Percentiles rank a stretch among this genome's conserved stretches.
phyloP scores from a whole-genome alignment of 495 filamentous ascomycete genomes.

The Aeminium ludgeri region DNA sequence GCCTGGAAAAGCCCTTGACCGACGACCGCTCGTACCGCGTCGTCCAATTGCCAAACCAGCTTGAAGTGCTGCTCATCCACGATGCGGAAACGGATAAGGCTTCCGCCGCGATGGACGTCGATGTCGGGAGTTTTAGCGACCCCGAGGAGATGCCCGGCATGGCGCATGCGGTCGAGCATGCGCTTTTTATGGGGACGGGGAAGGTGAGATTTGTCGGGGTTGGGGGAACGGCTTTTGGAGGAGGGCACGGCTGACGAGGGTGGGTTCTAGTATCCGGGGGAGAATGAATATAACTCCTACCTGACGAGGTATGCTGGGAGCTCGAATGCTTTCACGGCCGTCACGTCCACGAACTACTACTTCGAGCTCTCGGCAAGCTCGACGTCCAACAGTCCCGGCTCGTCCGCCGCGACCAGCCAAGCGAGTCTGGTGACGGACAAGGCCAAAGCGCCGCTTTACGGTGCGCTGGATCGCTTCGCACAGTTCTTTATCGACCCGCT shows the following conservation, averaged over 20 bases:
- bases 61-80: constrained; percentile 90
- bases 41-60: constrained; percentile 64
- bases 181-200: constrained; percentile 96
- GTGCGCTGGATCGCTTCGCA: constrained; percentile 85
- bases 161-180: constrained; percentile 80
- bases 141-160: constrained; percentile 81
- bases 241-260: no score
- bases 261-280: constrained; percentile 75
- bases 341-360: constrained; percentile 93
- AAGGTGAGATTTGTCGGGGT: constrained; percentile 52
- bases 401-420: constrained; percentile 12
- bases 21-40: constrained; percentile 85
- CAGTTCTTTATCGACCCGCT: constrained; percentile 93
- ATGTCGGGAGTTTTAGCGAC: constrained; percentile 91
- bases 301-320: constrained; percentile 73
- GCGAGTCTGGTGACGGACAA: constrained; percentile 16
- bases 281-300: constrained; percentile 93
- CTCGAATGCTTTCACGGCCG: constrained; percentile 87
- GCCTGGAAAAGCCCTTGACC: constrained; percentile 68
- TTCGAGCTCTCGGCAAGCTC: constrained; percentile 76
- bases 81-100: constrained; percentile 95
- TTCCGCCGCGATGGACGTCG: constrained; percentile 84
- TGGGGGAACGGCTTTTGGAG: no score
- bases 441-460: constrained; percentile 54
- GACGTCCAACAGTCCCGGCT: constrained; percentile 14